phyloP scores from a whole-genome alignment of 2,329 filamentous ascomycete genomes.

The Didymella sp. region DNA sequence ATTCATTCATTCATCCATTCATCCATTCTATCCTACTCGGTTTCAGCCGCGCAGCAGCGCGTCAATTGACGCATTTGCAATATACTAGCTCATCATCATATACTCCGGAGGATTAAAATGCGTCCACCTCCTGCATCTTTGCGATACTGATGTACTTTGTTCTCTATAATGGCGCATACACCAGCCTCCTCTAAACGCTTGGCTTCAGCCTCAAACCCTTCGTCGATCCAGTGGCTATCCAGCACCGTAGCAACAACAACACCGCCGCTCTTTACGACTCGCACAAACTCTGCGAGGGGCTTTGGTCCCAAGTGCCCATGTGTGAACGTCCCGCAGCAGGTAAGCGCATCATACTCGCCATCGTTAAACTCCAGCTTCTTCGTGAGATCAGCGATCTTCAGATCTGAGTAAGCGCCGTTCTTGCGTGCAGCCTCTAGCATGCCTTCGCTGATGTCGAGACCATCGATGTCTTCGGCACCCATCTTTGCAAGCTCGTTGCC shows the following conservation, averaged over 20 bases:
- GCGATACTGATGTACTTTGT: slow-evolving; percentile 42
- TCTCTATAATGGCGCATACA: slow-evolving; percentile 48
- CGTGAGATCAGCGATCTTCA: slow-evolving; percentile 58
- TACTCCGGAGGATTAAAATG: slow-evolving; percentile 25
- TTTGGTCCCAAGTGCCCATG: slow-evolving; percentile 62
- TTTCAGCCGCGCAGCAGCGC: no score
- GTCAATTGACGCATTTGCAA: background rate
- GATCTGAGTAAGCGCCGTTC: slow-evolving; percentile 56
- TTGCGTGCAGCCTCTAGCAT: slow-evolving; percentile 63
- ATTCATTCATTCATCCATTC: no score
- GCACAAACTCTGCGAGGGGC: slow-evolving; percentile 58
- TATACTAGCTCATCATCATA: background rate
- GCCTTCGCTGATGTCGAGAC: slow-evolving; percentile 60
- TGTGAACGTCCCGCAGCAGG: slow-evolving; percentile 64
- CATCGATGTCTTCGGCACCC: slow-evolving; percentile 58
- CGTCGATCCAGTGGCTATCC: slow-evolving; percentile 58
- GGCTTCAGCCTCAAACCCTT: slow-evolving; percentile 58
- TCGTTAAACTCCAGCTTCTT: slow-evolving; percentile 51
- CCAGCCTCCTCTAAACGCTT: slow-evolving; percentile 47
- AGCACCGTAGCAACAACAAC: slow-evolving; percentile 61
- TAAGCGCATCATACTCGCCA: slow-evolving; percentile 58
- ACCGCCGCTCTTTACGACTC: slow-evolving; percentile 57
- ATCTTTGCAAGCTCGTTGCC: slow-evolving; percentile 56
- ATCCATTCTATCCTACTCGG: no score
- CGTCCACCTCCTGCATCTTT: slow-evolving; percentile 33